Conservation (phyloP, 163 green algal genomes). For the Prototheca stagnorum region DNA sequence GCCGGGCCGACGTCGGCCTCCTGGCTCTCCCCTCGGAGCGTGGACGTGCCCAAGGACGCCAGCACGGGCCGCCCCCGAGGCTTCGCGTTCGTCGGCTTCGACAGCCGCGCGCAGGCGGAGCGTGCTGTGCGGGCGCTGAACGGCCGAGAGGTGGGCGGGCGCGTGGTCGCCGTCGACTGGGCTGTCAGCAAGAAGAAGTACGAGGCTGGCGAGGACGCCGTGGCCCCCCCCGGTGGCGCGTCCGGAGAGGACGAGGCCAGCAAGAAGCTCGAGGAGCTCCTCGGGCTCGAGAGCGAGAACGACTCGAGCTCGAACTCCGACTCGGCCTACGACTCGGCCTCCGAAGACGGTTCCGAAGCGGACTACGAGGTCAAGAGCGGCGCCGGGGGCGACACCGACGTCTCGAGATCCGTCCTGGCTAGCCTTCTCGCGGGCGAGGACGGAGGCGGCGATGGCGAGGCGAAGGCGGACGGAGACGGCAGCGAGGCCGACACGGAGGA, state of each 20-base stretch:
- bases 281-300: conserved; percentile 6
- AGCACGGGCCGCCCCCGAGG: conserved; percentile 45
- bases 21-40: too few relatives aligned
- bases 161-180: conserved; percentile 79
- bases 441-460: conserved; percentile 6
- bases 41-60: conserved; percentile 48
- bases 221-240: neutral
- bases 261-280: conserved; percentile 1
- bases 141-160: conserved; percentile 42
- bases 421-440: conserved; percentile 1
- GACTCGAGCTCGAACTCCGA: conserved; percentile 1
- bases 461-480: conserved; percentile 8
- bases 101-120: conserved; percentile 53
- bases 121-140: conserved; percentile 62
- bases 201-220: conserved; percentile 6
- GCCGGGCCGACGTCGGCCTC: too few relatives aligned
- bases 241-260: neutral
- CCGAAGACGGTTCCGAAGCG: conserved; percentile 7
- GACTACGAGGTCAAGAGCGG: conserved; percentile 1
- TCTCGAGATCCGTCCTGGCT: neutral
- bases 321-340: conserved; percentile 4
- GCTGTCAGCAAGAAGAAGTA: conserved; percentile 71
- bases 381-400: neutral
- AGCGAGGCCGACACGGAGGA: conserved; percentile 1
- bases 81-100: conserved; percentile 91